A percentile compares a stretch with the other conserved stretches of the same genome.
Conservation (phyloP, 2,329 filamentous ascomycete species). For the Coniochaeta ligniaria region DNA sequence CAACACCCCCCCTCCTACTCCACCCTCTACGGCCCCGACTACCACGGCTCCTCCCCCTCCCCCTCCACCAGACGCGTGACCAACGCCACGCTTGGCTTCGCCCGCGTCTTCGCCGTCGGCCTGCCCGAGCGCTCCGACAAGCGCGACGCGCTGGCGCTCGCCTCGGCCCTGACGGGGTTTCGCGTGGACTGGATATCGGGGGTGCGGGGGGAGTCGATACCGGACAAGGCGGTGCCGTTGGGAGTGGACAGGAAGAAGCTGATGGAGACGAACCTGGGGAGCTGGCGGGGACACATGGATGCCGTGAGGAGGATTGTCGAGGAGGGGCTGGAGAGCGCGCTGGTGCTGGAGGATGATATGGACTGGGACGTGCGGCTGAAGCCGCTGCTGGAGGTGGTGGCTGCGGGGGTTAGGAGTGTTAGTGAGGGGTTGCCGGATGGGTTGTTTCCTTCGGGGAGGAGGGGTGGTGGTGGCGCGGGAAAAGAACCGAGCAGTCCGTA, state of each 20-base stretch:
- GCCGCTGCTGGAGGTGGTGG: constrained; percentile 5
- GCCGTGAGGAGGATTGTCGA: constrained; percentile 6
- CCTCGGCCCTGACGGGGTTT: constrained; percentile 9
- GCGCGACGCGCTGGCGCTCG: constrained; percentile 5
- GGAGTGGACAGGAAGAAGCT: constrained; percentile 3
- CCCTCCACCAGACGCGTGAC: constrained; percentile 5
- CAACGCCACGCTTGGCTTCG: constrained; percentile 9
- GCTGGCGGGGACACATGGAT: constrained; percentile 8
- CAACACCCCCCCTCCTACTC: too few species aligned
- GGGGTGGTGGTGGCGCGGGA: too few species aligned
- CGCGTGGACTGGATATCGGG: constrained; percentile 2
- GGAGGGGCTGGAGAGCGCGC: constrained; percentile 5
- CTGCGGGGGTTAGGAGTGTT: neutral
- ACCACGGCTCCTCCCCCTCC: constrained; percentile 1
- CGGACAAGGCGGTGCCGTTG: neutral
- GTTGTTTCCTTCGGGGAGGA: neutral
- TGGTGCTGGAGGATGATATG: constrained; percentile 10
- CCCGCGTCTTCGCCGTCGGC: constrained; percentile 7
- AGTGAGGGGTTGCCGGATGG: neutral
- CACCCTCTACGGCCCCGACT: constrained; percentile 1
- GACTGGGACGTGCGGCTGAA: constrained; percentile 10
- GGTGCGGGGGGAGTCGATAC: neutral
- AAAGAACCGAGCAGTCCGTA: constrained; percentile 4
- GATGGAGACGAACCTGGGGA: constrained; percentile 4
- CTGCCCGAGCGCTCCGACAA: constrained; percentile 4